Evolutionary conservation across 2,329 filamentous ascomycete species (phyloP), one percentile per base, ranked within the genome.

Genomic region (Fusarium bactridioides): DNA sequence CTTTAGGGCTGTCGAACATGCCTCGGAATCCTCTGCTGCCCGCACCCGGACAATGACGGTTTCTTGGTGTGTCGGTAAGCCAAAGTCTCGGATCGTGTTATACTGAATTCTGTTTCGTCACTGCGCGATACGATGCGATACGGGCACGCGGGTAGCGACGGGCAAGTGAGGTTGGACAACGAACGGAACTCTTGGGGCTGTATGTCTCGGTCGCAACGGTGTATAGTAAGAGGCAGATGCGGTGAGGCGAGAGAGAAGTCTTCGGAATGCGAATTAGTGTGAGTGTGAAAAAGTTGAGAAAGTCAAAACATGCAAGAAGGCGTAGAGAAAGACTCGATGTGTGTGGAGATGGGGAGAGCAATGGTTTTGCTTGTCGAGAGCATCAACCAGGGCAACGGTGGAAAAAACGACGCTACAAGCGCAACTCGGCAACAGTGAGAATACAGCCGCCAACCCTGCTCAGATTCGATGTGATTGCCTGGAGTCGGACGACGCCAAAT

Each of bases 21-120:
- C 80, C 80, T 81, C 80, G 77, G 78, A 79, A 78, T 75, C 73
- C 72, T 69, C 67, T 78, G 70, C 76, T 78, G 79, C 73, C 77
- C 77, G 75, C 71, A 78, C 74, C 76, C 77, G 78, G 78, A 78
- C 79, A 69, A 70, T 76, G 67, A 60, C 54, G 64, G 48, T 66
- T 45, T 61, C 44, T 64, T 61, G 45, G 51, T 71, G 66, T 75
- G 56, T 64, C 59, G 70, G 59, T 73, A 58, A 67, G 67, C 72
- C 64, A 69, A 68, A 68, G 66, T 64, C 54, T 70, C 65, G 67
- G 61, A 68, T 64, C 59, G 44, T 45, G 63, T 54, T 70, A 57
- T 61, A 57, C 60, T 65, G 53, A 40, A 56, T 41, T 65, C 31
- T 74, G 37, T 70, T 66, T 64, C 54, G 76, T 72, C 48, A 66